Conservation (phyloP, 106 monocot species). For the Platanthera zijinensis region DNA sequence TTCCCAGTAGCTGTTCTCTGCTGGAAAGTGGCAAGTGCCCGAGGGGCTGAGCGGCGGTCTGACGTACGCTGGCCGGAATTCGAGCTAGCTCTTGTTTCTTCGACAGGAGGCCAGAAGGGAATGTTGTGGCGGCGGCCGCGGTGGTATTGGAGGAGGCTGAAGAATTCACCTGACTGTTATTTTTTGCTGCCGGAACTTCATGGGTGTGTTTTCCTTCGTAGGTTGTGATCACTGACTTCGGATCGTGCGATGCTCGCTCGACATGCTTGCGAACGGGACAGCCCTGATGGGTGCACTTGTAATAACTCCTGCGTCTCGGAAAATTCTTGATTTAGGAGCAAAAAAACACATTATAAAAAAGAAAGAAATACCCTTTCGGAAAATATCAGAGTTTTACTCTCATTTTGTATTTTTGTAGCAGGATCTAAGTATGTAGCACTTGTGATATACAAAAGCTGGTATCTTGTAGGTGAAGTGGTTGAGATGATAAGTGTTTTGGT, state of each 20-base stretch:
- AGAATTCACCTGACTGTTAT: background rate
- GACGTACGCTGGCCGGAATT: background rate
- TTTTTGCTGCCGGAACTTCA: conserved; percentile 15
- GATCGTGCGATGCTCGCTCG: conserved; percentile 16
- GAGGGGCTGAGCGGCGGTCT: background rate
- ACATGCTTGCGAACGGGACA: conserved; percentile 19
- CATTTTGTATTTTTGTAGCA: no score
- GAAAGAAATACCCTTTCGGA: no score
- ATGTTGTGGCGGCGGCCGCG: background rate
- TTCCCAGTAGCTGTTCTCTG: background rate
- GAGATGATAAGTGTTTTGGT: no score
- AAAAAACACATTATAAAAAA: no score
- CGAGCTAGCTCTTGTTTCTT: background rate
- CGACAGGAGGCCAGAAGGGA: background rate
- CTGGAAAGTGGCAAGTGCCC: background rate
- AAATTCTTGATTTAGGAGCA: no score
- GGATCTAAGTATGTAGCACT: no score
- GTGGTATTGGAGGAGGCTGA: background rate
- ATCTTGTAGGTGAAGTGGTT: no score
- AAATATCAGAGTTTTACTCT: no score
- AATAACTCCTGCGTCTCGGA: conserved; percentile 15
- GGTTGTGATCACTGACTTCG: conserved; percentile 22
- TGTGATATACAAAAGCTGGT: no score
- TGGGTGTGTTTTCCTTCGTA: conserved; percentile 23
- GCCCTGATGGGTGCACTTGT: conserved; percentile 22